Evolutionary conservation across 2,329 filamentous ascomycete species (phyloP).

Genomic region (Diaporthe eres): DNA sequence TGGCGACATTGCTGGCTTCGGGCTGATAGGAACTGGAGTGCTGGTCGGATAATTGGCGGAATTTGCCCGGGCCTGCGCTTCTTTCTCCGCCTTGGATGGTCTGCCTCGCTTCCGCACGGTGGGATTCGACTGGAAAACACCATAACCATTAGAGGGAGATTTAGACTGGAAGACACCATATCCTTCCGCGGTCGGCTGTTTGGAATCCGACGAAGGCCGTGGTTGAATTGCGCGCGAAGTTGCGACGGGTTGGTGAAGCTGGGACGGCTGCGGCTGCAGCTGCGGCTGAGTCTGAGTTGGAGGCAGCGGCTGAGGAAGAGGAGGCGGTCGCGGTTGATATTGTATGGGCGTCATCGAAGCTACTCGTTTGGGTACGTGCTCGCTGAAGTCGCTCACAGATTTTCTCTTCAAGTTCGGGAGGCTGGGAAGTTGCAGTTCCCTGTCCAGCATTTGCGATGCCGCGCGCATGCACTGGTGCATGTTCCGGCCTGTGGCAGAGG

Average conservation of each 20-base stretch:
- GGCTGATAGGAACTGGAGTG: constrained; percentile 44
- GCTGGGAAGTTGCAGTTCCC: constrained; percentile 46
- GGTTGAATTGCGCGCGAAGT: constrained; percentile 49
- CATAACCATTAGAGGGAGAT: constrained; percentile 41
- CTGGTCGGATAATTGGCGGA: constrained; percentile 44
- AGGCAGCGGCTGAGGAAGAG: constrained; percentile 31
- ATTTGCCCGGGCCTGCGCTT: constrained; percentile 46
- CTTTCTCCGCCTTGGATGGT: constrained; percentile 52
- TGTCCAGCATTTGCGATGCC: constrained; percentile 50
- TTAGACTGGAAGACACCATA: constrained; percentile 38
- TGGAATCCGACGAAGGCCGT: constrained; percentile 48
- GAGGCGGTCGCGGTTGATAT: constrained; percentile 39
- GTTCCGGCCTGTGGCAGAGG: constrained; percentile 50
- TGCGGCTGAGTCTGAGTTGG: constrained; percentile 27
- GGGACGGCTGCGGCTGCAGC: constrained; percentile 29
- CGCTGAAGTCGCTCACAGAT: constrained; percentile 49
- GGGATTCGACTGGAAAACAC: constrained; percentile 42
- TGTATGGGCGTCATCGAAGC: constrained; percentile 44
- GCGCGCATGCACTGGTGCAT: constrained; percentile 53
- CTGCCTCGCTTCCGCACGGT: constrained; percentile 51
- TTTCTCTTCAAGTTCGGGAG: constrained; percentile 50
- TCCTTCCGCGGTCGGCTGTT: constrained; percentile 36
- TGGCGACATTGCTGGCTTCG: constrained; percentile 38
- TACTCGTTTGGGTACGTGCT: constrained; percentile 50
- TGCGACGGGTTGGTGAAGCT: constrained; percentile 39